A percentile compares a stretch with the other conserved stretches of the same genome.
Conservation (phyloP, 2,329 filamentous ascomycete genomes). For the Drechslera avenae region DNA sequence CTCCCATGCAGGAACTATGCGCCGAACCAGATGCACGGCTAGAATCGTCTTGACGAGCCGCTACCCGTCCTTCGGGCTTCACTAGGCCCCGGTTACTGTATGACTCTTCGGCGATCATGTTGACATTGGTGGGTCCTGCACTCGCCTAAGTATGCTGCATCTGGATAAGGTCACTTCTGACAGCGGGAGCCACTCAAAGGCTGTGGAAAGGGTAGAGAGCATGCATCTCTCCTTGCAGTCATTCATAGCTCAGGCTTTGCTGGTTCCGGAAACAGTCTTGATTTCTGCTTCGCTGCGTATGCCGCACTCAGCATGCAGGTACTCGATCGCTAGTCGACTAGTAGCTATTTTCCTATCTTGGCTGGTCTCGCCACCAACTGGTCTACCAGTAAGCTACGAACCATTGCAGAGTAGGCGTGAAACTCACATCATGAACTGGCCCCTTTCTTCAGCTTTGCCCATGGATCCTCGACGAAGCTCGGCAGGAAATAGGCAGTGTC, state of each 20-base stretch:
- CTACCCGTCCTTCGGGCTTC: conserved; percentile 2
- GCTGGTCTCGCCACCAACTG: background rate
- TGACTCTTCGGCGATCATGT: conserved; percentile 5
- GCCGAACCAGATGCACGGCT: conserved; percentile 26
- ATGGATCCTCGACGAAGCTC: conserved; percentile 73
- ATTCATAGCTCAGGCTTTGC: background rate
- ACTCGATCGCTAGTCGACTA: background rate
- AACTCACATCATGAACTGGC: background rate
- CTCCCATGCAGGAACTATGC: conserved; percentile 35
- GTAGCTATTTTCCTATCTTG: background rate
- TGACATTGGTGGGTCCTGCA: background rate
- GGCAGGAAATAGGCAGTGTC: conserved; percentile 73
- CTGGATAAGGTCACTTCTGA: conserved; percentile 9
- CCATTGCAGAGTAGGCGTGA: background rate
- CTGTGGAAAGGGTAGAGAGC: background rate
- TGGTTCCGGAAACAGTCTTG: background rate
- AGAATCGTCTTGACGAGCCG: background rate
- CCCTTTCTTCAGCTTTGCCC: conserved; percentile 51
- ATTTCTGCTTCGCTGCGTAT: background rate
- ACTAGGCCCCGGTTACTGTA: conserved; percentile 4
- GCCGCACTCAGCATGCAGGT: background rate
- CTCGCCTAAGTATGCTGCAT: conserved; percentile 5
- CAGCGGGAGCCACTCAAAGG: conserved; percentile 8
- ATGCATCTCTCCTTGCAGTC: background rate
- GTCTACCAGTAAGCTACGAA: background rate